A percentile compares a stretch with the other conserved stretches of the same genome.
Conservation (phyloP, 1,284 basidiomycete species). For the Ceratobasidium sp. region DNA sequence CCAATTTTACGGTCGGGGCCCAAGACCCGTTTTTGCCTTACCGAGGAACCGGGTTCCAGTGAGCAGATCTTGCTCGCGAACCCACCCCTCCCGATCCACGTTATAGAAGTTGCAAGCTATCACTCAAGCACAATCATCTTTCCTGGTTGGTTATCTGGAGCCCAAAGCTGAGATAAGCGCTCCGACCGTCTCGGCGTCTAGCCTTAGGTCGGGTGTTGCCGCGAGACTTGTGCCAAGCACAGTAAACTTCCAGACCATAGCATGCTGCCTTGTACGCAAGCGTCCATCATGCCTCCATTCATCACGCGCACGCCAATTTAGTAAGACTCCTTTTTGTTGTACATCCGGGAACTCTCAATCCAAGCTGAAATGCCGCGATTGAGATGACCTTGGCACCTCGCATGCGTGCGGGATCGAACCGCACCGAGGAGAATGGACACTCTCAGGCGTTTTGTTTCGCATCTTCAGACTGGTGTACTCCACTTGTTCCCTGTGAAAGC, state of each 20-base stretch:
- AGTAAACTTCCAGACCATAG: conserved; percentile 2
- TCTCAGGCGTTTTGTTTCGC: not conserved
- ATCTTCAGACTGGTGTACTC: not conserved
- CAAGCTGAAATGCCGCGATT: conserved; percentile 7
- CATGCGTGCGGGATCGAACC: not conserved
- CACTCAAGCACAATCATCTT: not conserved
- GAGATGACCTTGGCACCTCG: not conserved
- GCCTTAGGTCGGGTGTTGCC: conserved; percentile 15
- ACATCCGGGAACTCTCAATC: not conserved
- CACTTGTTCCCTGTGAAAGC: not conserved
- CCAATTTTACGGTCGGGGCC: not conserved
- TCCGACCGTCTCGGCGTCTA: conserved; percentile 27
- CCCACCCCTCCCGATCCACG: conserved; percentile 15
- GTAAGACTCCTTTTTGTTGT: not conserved
- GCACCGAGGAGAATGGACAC: conserved; percentile 2
- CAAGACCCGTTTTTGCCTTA: not conserved
- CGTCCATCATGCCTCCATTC: not conserved
- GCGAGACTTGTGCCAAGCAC: conserved; percentile 2
- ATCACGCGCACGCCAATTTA: conserved; percentile 12
- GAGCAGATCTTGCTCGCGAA: conserved; percentile 9
- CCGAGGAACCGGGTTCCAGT: not conserved
- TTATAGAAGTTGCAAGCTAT: conserved; percentile 1
- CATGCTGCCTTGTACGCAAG: not conserved
- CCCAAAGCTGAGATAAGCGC: not conserved
- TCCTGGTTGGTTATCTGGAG: not conserved